Percentiles rank a stretch among this genome's conserved stretches.
Conservation (phyloP, 2,329 filamentous ascomycete species). For the Leptographium flavum region DNA sequence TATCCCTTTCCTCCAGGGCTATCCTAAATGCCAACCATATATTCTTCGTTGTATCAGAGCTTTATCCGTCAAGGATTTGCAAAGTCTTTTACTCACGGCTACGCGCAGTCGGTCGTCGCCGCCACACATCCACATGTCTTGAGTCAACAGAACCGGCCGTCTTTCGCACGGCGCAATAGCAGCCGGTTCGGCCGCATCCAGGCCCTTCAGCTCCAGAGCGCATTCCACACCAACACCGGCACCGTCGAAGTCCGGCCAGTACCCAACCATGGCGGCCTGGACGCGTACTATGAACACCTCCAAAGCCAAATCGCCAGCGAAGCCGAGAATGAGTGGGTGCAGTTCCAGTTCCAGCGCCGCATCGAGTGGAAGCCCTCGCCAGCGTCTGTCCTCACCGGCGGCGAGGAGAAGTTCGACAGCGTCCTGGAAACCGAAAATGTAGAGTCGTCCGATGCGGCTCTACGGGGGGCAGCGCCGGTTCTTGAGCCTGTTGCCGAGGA, state of each 20-base stretch:
- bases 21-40: constrained; percentile 81
- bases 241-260: constrained; percentile 40
- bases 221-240: constrained; percentile 51
- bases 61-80: constrained; percentile 96
- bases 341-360: constrained; percentile 76
- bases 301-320: constrained; percentile 60
- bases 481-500: background rate
- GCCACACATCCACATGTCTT: constrained; percentile 68
- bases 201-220: constrained; percentile 59
- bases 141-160: constrained; percentile 56
- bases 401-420: constrained; percentile 20
- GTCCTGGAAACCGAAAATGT: constrained; percentile 16
- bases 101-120: constrained; percentile 94
- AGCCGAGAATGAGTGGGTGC: constrained; percentile 69
- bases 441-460: constrained; percentile 22
- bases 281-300: constrained; percentile 84
- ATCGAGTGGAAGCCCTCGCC: constrained; percentile 73
- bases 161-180: constrained; percentile 44
- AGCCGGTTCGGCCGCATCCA: constrained; percentile 39
- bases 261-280: constrained; percentile 51
- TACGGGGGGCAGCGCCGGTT: constrained; percentile 17
- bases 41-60: constrained; percentile 55
- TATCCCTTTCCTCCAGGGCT: constrained; percentile 45
- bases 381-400: constrained; percentile 36
- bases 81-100: constrained; percentile 95